These are phyloP conservation scores for Penicillium paneum DNA, from an alignment of 2,329 filamentous ascomycete species.

Conservation along the genomic window DNA sequence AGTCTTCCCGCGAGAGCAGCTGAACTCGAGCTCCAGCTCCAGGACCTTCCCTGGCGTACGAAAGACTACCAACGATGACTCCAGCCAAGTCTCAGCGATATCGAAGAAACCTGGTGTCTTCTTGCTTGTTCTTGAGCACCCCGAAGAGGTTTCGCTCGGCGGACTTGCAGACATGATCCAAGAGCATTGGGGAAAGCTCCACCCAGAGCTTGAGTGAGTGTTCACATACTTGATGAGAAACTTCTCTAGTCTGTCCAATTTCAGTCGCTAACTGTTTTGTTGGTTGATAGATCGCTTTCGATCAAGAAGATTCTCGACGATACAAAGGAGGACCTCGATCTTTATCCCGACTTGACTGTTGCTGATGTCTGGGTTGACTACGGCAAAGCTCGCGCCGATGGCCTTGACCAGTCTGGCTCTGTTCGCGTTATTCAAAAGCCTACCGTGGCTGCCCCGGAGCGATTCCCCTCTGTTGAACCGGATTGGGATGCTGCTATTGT, in stretches of 20 bases:
- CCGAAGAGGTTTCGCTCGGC: constrained; percentile 32
- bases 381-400: constrained; percentile 34
- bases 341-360: constrained; percentile 34
- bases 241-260: not conserved
- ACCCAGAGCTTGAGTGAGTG: constrained; percentile 34
- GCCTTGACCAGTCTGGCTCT: constrained; percentile 34
- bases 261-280: not conserved
- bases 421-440: constrained; percentile 38
- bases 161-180: constrained; percentile 32
- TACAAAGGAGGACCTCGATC: constrained; percentile 30
- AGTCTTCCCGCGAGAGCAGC: constrained; percentile 31
- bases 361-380: constrained; percentile 40
- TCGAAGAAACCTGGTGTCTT: constrained; percentile 28
- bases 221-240: not conserved
- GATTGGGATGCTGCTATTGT: constrained; percentile 32
- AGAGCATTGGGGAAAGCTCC: constrained; percentile 34
- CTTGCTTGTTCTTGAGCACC: constrained; percentile 30
- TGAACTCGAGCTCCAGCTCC: constrained; percentile 10
- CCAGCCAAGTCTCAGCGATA: constrained; percentile 1
- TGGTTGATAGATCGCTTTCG: constrained; percentile 29
- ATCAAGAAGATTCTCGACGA: constrained; percentile 41
- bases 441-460: constrained; percentile 18
- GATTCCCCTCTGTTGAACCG: constrained; percentile 36
- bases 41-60: constrained; percentile 13
- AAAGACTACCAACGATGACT: constrained; percentile 15